These are phyloP conservation scores for Notholithocarpus densiflorus DNA, from an alignment of 306 rosid genomes.

Conservation along the genomic window DNA sequence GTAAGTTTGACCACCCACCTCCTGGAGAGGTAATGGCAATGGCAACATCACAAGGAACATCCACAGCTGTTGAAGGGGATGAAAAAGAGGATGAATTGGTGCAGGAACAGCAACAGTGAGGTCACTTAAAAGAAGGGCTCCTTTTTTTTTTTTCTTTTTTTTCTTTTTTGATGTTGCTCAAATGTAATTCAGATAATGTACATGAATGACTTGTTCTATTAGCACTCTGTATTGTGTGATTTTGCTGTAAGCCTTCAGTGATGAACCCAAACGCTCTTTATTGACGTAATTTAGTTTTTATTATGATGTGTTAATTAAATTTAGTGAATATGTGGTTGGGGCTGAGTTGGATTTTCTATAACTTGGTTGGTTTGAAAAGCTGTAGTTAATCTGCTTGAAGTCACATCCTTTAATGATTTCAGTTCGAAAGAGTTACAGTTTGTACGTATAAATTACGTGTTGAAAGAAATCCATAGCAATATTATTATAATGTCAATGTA, in stretches of 20 bases:
- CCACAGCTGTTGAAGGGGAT: conserved; percentile 18
- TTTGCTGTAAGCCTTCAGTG: neutral
- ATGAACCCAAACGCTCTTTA: neutral
- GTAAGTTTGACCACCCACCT: conserved; percentile 97
- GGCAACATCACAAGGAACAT: conserved; percentile 50
- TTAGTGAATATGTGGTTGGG: no score
- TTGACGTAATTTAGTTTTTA: no score
- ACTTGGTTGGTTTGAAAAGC: no score
- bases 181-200: neutral
- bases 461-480: no score
- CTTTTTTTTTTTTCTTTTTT: neutral
- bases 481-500: no score
- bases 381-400: no score
- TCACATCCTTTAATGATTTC: no score
- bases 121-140: conserved; percentile 10
- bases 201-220: neutral
- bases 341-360: no score
- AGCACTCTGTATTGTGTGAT: neutral
- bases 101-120: conserved; percentile 16
- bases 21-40: conserved; percentile 90
- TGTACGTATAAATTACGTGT: no score
- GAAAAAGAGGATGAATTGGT: conserved; percentile 21
- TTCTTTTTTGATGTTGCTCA: neutral
- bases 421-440: no score
- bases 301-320: no score